A percentile compares a stretch with the other conserved stretches of the same genome.
Conservation (phyloP, 2,329 filamentous ascomycete genomes). For the Ophiostoma ulmi region DNA sequence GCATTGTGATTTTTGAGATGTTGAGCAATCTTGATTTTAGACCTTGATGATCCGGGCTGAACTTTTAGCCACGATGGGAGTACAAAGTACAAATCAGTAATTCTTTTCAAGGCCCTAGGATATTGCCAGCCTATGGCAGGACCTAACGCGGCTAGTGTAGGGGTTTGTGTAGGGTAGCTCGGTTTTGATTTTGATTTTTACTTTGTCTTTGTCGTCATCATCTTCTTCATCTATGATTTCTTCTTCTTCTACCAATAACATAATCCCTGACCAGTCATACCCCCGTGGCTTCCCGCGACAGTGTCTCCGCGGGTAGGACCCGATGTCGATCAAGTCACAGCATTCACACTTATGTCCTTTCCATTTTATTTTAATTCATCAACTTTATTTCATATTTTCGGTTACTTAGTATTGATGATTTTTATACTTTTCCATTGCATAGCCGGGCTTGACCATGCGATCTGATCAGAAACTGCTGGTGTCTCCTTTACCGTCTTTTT, state of each 20-base stretch:
- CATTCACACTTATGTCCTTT: not conserved
- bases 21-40: not conserved
- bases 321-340: not conserved
- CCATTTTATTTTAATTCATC: not conserved
- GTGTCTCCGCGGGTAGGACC: not conserved
- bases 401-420: not conserved
- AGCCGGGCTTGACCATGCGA: conserved; percentile 2
- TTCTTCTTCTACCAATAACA: not conserved
- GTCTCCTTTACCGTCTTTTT: not conserved
- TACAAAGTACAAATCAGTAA: not conserved
- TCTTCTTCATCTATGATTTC: not conserved
- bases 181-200: not conserved
- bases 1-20: not conserved
- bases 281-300: not conserved
- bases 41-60: not conserved
- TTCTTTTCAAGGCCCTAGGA: not conserved
- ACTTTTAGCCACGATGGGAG: not conserved
- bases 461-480: conserved; percentile 6
- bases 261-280: not conserved
- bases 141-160: not conserved
- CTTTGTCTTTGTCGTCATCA: not conserved
- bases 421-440: not conserved
- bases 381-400: no score
- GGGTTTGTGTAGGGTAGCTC: not conserved
- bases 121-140: not conserved